These are phyloP conservation scores for Bolboschoenus planiculmis DNA, from an alignment of 176 grass and related monocot genomes.

Conservation along the genomic window DNA sequence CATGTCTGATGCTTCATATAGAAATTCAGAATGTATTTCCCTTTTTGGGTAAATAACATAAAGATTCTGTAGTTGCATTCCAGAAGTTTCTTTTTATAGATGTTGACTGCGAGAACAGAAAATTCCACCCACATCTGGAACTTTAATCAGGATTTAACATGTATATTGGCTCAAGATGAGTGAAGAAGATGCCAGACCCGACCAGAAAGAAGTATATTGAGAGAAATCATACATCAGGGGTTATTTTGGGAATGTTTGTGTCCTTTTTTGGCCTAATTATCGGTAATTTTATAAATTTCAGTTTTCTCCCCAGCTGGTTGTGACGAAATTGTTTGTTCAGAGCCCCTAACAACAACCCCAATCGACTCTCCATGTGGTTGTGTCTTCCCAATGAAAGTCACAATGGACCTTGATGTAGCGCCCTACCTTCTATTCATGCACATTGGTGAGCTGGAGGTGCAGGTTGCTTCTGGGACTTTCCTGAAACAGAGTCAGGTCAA, in stretches of 20 bases:
- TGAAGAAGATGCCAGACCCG: not conserved
- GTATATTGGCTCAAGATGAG: not conserved
- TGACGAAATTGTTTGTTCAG: slow-evolving; percentile 52
- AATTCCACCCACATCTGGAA: not conserved
- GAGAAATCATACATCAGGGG: not conserved
- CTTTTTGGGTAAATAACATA: not conserved
- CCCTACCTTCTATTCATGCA: slow-evolving; percentile 78
- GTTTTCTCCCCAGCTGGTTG: slow-evolving; percentile 50
- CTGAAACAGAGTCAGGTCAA: slow-evolving; percentile 98
- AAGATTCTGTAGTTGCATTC: not conserved
- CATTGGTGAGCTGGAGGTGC: slow-evolving; percentile 75
- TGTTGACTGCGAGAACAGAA: not conserved
- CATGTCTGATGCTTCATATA: not conserved
- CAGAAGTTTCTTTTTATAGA: not conserved
- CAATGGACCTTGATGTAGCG: slow-evolving; percentile 62
- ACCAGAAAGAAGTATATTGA: not conserved
- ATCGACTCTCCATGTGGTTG: slow-evolving; percentile 83
- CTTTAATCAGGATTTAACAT: not conserved
- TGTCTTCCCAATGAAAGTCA: slow-evolving; percentile 65
- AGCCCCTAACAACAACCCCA: slow-evolving; percentile 55
- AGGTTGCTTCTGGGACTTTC: slow-evolving; percentile 85
- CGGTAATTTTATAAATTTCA: not conserved
- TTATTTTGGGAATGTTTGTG: not conserved
- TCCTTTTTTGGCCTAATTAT: not conserved
- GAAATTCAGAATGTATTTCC: not conserved